Evolutionary conservation across 306 rosid species (phyloP), one percentile per base, ranked within the genome.

Genomic region (Comarum palustre): DNA sequence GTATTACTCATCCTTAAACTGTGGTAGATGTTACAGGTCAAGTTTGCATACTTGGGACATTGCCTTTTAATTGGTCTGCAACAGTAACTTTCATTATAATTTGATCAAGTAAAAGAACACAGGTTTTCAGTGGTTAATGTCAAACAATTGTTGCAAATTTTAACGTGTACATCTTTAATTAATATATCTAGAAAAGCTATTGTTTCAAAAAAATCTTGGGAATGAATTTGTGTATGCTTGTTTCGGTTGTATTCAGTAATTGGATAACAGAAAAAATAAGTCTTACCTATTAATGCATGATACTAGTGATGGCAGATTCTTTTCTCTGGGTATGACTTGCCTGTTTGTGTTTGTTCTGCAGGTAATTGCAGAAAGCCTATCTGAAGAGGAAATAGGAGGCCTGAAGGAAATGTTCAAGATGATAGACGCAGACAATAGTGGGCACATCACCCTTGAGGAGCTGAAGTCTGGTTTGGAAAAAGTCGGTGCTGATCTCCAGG

Each of bases 351-450:
- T 57, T 71, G 63, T 55, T 82, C 75, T 71, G 73, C 81, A 91
- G 99, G 87, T 94, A 59, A 94, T 94, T 73, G 97, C 99, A 38
- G 99, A 94, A 82, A 89, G 68, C 68, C 77, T 94, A 41, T 91
- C 97, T 5, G 99, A 89, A 80, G 99, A 94, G 76, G 99, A 94
- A 88, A 94, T 94, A 51, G 99, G 82, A 12, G 99, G 99, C 50
- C 75, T 94, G 76, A 94, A 82, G 78, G 96, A 89, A 81, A 94
- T 94, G 99, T 94, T 94, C 87, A 88, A 69, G 86, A 91, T 87
- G 96, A 91, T 94, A 63, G 97, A 94, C 72, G 13, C 90, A 8
- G 99, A 94, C 86, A 88, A 83, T 20, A 94, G 99, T 47, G 99
- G 97, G 47, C 91, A 89, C 43, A 91, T 94, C 75, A 84, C 88